These are phyloP conservation scores for Rhodomyrtus psidioides DNA, from an alignment of 441 rosid genomes.

Conservation along the genomic window DNA sequence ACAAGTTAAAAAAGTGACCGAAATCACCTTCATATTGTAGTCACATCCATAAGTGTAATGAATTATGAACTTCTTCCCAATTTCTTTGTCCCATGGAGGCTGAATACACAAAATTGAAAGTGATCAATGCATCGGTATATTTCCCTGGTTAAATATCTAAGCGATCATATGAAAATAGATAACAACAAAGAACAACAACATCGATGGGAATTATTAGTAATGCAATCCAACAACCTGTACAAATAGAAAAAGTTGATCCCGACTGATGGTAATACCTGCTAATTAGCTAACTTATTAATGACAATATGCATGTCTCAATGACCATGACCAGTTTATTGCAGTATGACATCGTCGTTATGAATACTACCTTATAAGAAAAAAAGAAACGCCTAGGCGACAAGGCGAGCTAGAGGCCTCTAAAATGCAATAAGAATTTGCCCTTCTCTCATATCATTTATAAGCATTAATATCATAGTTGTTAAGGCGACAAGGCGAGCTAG, in stretches of 20 bases:
- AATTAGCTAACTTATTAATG: neutral
- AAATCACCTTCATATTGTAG: slow-evolving; percentile 72
- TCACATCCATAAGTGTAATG: slow-evolving; percentile 97
- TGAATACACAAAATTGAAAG: slow-evolving; percentile 27
- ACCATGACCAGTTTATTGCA: neutral
- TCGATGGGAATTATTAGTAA: neutral
- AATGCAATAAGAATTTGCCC: neutral
- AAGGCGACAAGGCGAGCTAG: too few species aligned
- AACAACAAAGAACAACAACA: neutral
- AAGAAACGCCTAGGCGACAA: too few species aligned
- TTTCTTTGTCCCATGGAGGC: slow-evolving; percentile 97
- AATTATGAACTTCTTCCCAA: slow-evolving; percentile 74
- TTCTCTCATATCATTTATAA: neutral
- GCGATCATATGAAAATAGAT: neutral
- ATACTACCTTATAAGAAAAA: neutral
- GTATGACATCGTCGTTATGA: neutral
- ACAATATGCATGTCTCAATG: neutral
- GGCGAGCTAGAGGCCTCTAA: too few species aligned
- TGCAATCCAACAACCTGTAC: neutral
- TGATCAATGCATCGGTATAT: neutral
- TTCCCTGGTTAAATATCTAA: neutral
- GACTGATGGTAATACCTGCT: fast-evolving
- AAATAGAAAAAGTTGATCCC: neutral
- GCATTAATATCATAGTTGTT: neutral
- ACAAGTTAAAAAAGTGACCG: neutral